Evolutionary conservation across 768 basidiomycete species (phyloP).

Genomic region (Boletus sp.): DNA sequence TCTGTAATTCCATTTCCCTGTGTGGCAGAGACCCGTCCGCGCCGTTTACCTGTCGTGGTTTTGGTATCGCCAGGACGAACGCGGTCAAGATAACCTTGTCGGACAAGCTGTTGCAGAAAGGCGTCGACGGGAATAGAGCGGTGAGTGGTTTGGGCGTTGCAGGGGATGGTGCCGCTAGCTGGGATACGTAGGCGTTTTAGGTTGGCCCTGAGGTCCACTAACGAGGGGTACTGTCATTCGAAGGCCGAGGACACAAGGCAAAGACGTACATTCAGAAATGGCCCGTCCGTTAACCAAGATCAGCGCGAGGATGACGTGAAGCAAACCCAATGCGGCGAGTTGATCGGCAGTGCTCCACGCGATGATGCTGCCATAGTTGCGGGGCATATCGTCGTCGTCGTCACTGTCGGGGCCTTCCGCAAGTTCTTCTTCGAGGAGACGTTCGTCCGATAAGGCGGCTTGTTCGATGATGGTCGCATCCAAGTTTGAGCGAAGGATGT

Average conservation of each 20-base stretch:
- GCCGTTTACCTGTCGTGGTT: slow-evolving; percentile 48
- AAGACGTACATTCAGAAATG: slow-evolving; percentile 62
- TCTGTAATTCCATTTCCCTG: slow-evolving; percentile 27
- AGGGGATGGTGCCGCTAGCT: slow-evolving; percentile 45
- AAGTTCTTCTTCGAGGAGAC: slow-evolving; percentile 47
- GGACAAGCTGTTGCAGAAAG: slow-evolving; percentile 61
- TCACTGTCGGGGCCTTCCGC: slow-evolving; percentile 46
- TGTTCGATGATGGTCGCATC: slow-evolving; percentile 59
- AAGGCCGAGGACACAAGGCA: not conserved
- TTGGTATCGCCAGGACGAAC: slow-evolving; percentile 50
- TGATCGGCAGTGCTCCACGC: slow-evolving; percentile 72
- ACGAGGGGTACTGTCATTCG: not conserved
- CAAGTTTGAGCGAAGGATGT: slow-evolving; percentile 77
- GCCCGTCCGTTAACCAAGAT: slow-evolving; percentile 80
- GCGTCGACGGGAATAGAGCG: slow-evolving; percentile 57
- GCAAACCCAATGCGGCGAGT: slow-evolving; percentile 65
- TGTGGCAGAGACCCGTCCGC: slow-evolving; percentile 48
- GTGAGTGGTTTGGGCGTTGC: slow-evolving; percentile 49
- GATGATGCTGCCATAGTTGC: slow-evolving; percentile 65
- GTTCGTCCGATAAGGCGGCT: slow-evolving; percentile 50
- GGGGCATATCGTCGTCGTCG: slow-evolving; percentile 49
- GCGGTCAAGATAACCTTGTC: slow-evolving; percentile 80
- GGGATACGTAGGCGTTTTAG: slow-evolving; percentile 70
- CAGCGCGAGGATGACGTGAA: slow-evolving; percentile 79
- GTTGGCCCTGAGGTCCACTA: slow-evolving; percentile 71